Percentiles rank a stretch among this genome's conserved stretches.
These are phyloP conservation scores for Platanthera zijinensis DNA, from an alignment of 106 monocot species.

Conservation along the genomic window DNA sequence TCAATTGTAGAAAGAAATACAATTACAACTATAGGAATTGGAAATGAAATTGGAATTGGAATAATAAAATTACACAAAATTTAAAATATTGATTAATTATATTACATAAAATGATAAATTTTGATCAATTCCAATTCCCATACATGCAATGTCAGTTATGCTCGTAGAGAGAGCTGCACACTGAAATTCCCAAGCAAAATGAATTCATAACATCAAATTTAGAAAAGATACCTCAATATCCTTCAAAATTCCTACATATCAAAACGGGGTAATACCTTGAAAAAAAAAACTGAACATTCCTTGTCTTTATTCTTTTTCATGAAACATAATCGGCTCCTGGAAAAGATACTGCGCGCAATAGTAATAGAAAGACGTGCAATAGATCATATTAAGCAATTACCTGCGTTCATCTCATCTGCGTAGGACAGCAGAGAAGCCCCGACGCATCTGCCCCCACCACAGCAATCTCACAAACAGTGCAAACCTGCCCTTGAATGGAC, in stretches of 20 bases:
- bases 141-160: too few species aligned
- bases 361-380: neutral
- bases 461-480: constrained; percentile 57
- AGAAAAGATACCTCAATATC: neutral
- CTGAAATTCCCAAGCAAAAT: neutral
- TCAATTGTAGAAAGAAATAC: too few species aligned
- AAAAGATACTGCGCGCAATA: neutral
- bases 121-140: too few species aligned
- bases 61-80: too few species aligned
- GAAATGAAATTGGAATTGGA: too few species aligned
- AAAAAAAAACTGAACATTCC: neutral
- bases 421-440: constrained; percentile 44
- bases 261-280: neutral
- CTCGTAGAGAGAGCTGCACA: too few species aligned
- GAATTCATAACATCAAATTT: neutral
- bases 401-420: constrained; percentile 27
- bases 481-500: constrained; percentile 32
- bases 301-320: neutral
- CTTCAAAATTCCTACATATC: constrained; percentile 2
- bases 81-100: too few species aligned
- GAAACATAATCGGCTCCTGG: neutral
- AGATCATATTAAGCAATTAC: neutral
- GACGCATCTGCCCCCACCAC: constrained; percentile 55
- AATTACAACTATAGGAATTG: too few species aligned
- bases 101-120: too few species aligned